Conservation (phyloP, 441 rosid species). For the Theobroma grandiflorum region DNA sequence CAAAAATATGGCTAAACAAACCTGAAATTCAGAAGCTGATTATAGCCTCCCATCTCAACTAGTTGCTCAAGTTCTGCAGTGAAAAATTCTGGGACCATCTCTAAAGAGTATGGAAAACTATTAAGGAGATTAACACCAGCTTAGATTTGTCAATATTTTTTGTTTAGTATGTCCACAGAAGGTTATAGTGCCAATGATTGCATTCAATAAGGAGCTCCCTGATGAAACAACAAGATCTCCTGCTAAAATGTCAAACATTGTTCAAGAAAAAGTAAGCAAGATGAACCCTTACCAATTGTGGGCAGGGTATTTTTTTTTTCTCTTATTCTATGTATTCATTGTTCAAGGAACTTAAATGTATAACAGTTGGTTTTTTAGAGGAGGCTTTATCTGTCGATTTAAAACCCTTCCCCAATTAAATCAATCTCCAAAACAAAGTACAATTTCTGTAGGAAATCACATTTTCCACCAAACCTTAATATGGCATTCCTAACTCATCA, state of each 20-base stretch:
- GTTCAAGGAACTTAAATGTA: too few species aligned
- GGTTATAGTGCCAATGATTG: too few species aligned
- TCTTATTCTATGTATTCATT: not conserved
- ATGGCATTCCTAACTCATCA: conserved; percentile 30
- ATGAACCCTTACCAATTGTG: not conserved
- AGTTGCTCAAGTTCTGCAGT: too few species aligned
- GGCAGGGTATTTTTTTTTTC: not conserved
- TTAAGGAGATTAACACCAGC: too few species aligned
- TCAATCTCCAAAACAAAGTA: not conserved
- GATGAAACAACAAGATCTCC: not conserved
- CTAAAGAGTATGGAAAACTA: too few species aligned
- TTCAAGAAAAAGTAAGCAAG: not conserved
- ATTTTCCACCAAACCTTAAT: conserved; percentile 40
- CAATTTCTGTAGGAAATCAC: conserved; percentile 30
- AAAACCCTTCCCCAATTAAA: not conserved
- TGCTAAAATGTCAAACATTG: not conserved
- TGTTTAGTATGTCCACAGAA: too few species aligned
- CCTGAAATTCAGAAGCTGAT: too few species aligned
- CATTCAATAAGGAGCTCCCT: not conserved
- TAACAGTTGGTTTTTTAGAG: too few species aligned
- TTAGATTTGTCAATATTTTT: too few species aligned
- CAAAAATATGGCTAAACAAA: too few species aligned
- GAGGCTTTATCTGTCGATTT: not conserved
- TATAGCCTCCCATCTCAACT: too few species aligned
- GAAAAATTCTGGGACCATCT: too few species aligned